Evolutionary conservation across 176 grass and related monocot species (phyloP), one percentile per base, ranked within the genome.

Genomic region (Oryza meridionalis): DNA sequence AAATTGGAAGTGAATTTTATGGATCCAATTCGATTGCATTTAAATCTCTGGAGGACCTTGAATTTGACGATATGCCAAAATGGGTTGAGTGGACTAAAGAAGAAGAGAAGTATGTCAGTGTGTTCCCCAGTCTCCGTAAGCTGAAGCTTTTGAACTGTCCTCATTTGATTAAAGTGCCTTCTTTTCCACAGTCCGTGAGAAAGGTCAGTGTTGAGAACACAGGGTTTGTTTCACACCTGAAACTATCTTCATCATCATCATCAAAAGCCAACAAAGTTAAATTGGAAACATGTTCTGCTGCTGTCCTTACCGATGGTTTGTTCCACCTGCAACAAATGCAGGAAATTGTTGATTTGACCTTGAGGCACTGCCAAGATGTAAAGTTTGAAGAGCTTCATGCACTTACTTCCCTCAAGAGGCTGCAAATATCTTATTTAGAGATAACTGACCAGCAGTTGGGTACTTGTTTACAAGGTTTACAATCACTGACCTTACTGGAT

Each of bases 21-120:
- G 88, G 88, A 68, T 75, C 27, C 14, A 74, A 70, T 3, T 4
- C 19, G 12, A 13, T 11, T 67, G 77, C 81, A 77, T 93, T 93
- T 82, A 67, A 45, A 70, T 77, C 7, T 64, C 58, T 93, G 25
- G 79, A 73, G 78, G 88, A 93, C 25, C 81, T 90, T 74, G 67
- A 87, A 73, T 87, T 90, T 19, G 77, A 84, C 25, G 81, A 93
- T 77, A 82, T 90, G 84, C 88, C 88, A 74, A 21, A 59, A 4
- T 93, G 84, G 82, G 25, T 29, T 22, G 68, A 87, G 77, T 93
- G 88, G 91, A 74, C 32, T 22, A 75, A 19, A 58, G 58, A 4
- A 35, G 33, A 35, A 35, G 33, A 11, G 4, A 73, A 58, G 13
- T 4, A 11, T 17, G 58, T 1, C 15, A 14, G 11, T 1, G 13